phyloP scores from a whole-genome alignment of 2,329 filamentous ascomycete genomes.

The Pseudogymnoascus destructans region DNA sequence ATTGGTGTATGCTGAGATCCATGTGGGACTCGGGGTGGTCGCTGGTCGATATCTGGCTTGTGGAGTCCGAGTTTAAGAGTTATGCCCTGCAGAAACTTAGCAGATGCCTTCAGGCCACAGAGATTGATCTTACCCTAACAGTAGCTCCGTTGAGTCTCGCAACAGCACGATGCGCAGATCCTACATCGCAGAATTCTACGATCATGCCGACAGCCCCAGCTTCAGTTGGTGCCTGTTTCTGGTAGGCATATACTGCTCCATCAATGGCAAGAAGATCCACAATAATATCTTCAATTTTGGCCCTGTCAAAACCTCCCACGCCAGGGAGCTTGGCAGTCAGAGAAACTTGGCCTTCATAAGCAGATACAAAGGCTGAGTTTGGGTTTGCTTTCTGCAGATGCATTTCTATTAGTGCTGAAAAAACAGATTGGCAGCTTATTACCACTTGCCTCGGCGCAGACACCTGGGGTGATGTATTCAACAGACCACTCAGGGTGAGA shows the following conservation, averaged over 20 bases:
- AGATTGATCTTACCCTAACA: conserved; percentile 14
- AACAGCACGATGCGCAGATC: conserved; percentile 31
- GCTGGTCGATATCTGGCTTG: conserved; percentile 7
- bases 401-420: neutral
- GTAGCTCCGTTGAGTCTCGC: conserved; percentile 30
- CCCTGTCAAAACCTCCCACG: conserved; percentile 16
- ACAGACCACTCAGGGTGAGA: conserved; percentile 17
- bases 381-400: conserved; percentile 23
- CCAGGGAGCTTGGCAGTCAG: conserved; percentile 33
- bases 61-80: conserved; percentile 6
- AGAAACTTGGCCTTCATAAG: conserved; percentile 43
- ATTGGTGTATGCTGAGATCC: conserved; percentile 4
- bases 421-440: neutral
- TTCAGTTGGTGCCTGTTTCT: conserved; percentile 30
- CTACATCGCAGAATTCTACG: conserved; percentile 40
- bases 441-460: conserved; percentile 15
- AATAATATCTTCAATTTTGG: conserved; percentile 30
- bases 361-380: conserved; percentile 26
- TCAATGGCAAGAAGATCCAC: conserved; percentile 32
- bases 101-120: neutral
- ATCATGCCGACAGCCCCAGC: conserved; percentile 35
- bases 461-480: conserved; percentile 19
- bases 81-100: conserved; percentile 7
- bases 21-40: neutral
- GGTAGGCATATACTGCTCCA: conserved; percentile 41